Evolutionary conservation across 2,329 filamentous ascomycete genomes (phyloP), one percentile per base, ranked within the genome.

Genomic region (Verticillium klebahnii): DNA sequence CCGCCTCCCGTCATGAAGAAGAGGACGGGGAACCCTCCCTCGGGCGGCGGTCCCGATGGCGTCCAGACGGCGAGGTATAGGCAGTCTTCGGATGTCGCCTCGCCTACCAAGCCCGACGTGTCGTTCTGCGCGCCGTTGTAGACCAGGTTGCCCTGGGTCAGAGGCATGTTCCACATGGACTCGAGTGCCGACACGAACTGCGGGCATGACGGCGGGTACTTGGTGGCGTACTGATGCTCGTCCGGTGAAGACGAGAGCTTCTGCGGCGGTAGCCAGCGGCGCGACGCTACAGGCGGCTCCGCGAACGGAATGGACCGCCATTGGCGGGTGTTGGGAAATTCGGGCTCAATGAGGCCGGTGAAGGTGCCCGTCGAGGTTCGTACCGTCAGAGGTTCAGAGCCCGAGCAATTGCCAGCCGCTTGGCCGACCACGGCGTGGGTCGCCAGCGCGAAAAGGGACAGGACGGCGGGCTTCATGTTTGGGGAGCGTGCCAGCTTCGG

Each of bases 1-100:
- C 76, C 76, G 17, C 81, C 81, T 5, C 81, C 81, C 45, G 80
- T 78, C 39, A 82, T 72, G 71, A 78, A 83, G 23, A 78, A 73
- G 5, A 79, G 69, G 0, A 83, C 80, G 0, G 80, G 80, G 4
- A 80, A 67, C 12, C 64, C 65, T 1, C 64, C 67, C 57, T 69
- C 65, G 0, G 71, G 68, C 15, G 61, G 69, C 31, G 63, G 67
- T 1, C 62, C 68, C n/a, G 59, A 56, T 3, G 78, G 66, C 3
- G 77, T 69, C 80, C 80, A 82, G 9, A 83, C 68, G 45, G 77
- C 78, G 14, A 81, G 68, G 12, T 74, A 75, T 29, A 83, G 68
- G 61, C 80, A 83, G 62, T 83, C 80, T 64, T 73, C 68, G 14
- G 65, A 67, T 4, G 65, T 64, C 5, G 66, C 66, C 29, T 67